Evolutionary conservation across 805 yeast genomes (phyloP).

Genomic region (Wickerhamiella dianesei): DNA sequence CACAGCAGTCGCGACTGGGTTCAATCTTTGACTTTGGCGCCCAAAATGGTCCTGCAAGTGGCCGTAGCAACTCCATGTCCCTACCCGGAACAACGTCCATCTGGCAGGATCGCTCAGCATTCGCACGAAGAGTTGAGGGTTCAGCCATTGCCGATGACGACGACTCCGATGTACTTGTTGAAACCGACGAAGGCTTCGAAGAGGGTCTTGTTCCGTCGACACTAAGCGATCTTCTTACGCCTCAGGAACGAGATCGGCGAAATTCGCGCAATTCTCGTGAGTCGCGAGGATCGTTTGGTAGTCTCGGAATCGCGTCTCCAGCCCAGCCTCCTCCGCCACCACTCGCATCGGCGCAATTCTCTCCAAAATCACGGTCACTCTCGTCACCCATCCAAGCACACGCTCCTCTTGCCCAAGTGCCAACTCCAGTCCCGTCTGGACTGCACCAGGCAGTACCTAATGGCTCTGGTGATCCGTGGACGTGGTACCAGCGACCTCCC

Average conservation of each 20-base stretch:
- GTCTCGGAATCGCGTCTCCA: background rate
- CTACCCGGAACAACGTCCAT: conserved; percentile 8
- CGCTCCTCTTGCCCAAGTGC: too few species aligned
- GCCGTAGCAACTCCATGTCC: conserved; percentile 1
- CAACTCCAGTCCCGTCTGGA: background rate
- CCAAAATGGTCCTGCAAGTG: conserved; percentile 2
- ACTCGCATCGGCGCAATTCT: background rate
- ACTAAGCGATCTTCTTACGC: conserved; percentile 66
- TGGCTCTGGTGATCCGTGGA: background rate
- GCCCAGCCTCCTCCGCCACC: background rate
- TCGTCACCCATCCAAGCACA: background rate
- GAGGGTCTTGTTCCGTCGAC: conserved; percentile 78
- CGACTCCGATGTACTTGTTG: conserved; percentile 28
- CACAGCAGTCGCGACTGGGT: background rate
- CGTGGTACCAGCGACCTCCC: background rate
- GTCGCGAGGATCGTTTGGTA: background rate
- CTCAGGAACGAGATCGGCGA: conserved; percentile 63
- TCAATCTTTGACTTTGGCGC: conserved; percentile 2
- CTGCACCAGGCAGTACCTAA: background rate
- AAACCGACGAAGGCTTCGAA: conserved; percentile 35
- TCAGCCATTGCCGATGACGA: conserved; percentile 30
- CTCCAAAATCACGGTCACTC: background rate
- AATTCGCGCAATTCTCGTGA: conserved; percentile 33
- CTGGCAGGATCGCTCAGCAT: conserved; percentile 13
- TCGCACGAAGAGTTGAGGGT: conserved; percentile 17